Conservation (phyloP, 257 asterid genomes). For the Forsythia viridissima region DNA sequence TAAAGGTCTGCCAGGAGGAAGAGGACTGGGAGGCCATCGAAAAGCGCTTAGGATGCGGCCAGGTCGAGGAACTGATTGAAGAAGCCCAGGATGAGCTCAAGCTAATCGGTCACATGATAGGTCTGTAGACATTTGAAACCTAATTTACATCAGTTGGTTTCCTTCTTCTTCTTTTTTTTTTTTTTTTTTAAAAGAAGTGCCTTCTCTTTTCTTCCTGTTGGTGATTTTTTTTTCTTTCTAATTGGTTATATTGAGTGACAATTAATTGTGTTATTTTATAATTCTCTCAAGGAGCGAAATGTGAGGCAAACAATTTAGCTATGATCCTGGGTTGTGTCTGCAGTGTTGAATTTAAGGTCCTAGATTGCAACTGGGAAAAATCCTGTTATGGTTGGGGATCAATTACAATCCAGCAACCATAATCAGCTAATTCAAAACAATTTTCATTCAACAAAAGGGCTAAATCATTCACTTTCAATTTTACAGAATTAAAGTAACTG, state of each 20-base stretch:
- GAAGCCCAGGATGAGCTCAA: conserved; percentile 95
- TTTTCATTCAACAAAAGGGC: too few species aligned
- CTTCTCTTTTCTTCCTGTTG: neutral
- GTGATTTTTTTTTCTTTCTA: neutral
- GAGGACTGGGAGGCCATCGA: conserved; percentile 88
- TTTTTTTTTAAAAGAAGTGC: neutral
- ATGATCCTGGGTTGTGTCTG: neutral
- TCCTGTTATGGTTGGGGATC: too few species aligned
- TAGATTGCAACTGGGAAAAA: neutral
- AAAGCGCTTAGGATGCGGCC: conserved; percentile 85
- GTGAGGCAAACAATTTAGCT: neutral
- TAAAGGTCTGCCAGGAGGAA: conserved; percentile 86
- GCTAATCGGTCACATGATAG: conserved; percentile 85
- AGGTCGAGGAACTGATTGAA: conserved; percentile 96
- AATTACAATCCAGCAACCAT: too few species aligned
- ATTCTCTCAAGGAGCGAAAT: neutral
- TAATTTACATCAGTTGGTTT: conserved; percentile 13
- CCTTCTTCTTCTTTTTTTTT: too few species aligned
- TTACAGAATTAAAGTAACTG: too few species aligned
- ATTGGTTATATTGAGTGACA: neutral
- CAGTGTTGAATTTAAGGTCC: neutral
- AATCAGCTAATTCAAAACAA: too few species aligned
- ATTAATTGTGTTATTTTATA: neutral
- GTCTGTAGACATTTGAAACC: conserved; percentile 35
- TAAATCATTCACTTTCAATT: too few species aligned